These are phyloP conservation scores for Akanthomyces lecanii DNA, from an alignment of 2,329 filamentous ascomycete species.

Conservation along the genomic window DNA sequence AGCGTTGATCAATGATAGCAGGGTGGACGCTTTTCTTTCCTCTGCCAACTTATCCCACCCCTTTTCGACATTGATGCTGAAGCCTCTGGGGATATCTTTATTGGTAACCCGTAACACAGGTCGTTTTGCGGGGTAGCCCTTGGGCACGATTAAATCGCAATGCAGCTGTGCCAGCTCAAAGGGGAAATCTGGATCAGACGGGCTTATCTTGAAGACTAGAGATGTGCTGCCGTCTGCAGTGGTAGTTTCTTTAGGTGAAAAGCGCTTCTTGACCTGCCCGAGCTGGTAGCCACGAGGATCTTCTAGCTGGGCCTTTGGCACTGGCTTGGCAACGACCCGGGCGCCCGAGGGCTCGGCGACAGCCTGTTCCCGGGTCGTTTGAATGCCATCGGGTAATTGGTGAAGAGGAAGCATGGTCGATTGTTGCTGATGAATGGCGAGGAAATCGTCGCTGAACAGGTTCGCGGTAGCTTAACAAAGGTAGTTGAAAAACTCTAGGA, in stretches of 20 bases:
- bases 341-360: conserved; percentile 40
- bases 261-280: conserved; percentile 66
- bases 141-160: conserved; percentile 63
- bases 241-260: conserved; percentile 44
- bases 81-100: conserved; percentile 64
- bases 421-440: conserved; percentile 14
- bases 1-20: conserved; percentile 63
- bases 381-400: conserved; percentile 26
- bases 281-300: conserved; percentile 73
- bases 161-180: conserved; percentile 68
- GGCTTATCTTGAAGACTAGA: conserved; percentile 60
- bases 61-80: conserved; percentile 70
- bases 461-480: conserved; percentile 7
- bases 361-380: conserved; percentile 40
- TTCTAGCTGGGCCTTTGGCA: conserved; percentile 58
- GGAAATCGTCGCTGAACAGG: neutral
- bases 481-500: neutral
- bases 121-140: conserved; percentile 53
- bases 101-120: conserved; percentile 63
- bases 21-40: conserved; percentile 50
- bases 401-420: conserved; percentile 37
- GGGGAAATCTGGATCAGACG: conserved; percentile 80
- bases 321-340: conserved; percentile 59
- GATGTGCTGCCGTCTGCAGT: conserved; percentile 47
- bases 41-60: conserved; percentile 65